Conservation (phyloP, 345 rosid species). For the Eucalyptus microcorys region DNA sequence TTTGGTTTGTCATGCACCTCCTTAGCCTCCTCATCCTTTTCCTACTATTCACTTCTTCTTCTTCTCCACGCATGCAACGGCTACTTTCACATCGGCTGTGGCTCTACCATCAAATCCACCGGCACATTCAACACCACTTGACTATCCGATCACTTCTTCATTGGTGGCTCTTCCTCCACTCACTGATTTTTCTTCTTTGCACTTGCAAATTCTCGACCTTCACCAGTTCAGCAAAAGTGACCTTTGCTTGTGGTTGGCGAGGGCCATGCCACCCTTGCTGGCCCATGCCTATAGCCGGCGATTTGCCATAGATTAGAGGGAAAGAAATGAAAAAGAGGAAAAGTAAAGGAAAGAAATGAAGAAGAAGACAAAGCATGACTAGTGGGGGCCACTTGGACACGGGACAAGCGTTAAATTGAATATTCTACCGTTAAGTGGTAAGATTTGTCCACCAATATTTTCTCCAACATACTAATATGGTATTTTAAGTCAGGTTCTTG, state of each 20-base stretch:
- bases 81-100: not conserved
- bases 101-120: not conserved
- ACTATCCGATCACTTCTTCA: not conserved
- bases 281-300: not conserved
- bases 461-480: not conserved
- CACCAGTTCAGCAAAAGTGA: not conserved
- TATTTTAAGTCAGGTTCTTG: not conserved
- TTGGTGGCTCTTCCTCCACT: not conserved
- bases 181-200: not conserved
- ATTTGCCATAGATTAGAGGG: not conserved
- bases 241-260: not conserved
- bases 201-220: not conserved
- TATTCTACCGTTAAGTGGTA: not conserved
- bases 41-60: no score
- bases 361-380: not conserved
- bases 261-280: not conserved
- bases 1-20: no score
- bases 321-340: not conserved
- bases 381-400: not conserved
- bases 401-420: fast-evolving
- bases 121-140: not conserved
- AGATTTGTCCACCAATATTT: not conserved
- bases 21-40: no score
- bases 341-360: no score
- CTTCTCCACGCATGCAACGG: not conserved